phyloP scores from a whole-genome alignment of 2,329 filamentous ascomycete species.

The Akanthomyces muscarius region DNA sequence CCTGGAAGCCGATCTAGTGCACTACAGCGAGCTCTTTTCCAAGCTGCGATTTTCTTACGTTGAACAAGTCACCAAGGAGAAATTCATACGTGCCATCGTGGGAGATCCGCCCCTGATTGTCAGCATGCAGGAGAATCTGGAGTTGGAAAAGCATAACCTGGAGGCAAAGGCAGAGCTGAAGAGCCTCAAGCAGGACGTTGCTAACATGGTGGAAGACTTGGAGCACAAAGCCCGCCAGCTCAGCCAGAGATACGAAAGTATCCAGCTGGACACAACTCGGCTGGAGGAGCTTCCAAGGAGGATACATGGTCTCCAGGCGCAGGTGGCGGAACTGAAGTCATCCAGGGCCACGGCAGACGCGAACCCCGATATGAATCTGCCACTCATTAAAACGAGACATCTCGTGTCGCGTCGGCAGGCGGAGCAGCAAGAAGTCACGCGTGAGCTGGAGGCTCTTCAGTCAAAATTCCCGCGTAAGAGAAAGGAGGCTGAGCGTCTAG shows the following conservation, averaged over 20 bases:
- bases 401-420: constrained; percentile 49
- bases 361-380: constrained; percentile 49
- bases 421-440: constrained; percentile 54
- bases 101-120: constrained; percentile 86
- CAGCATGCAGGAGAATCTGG: constrained; percentile 74
- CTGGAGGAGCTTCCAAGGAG: constrained; percentile 50
- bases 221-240: constrained; percentile 61
- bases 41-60: constrained; percentile 97
- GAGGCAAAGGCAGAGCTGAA: constrained; percentile 72
- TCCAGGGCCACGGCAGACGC: constrained; percentile 33
- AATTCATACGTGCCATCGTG: constrained; percentile 89
- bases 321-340: constrained; percentile 43
- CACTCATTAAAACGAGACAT: constrained; percentile 53
- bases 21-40: constrained; percentile 93
- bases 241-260: constrained; percentile 47
- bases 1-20: constrained; percentile 75
- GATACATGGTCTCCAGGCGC: constrained; percentile 45
- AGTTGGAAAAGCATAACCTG: constrained; percentile 65
- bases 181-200: constrained; percentile 74
- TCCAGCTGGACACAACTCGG: constrained; percentile 45
- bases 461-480: constrained; percentile 60
- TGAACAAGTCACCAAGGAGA: constrained; percentile 97
- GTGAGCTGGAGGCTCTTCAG: constrained; percentile 60
- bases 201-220: constrained; percentile 66
- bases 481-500: constrained; percentile 63